Base-by-base conservation (phyloP, 345 rosid species). In the Salix viminalis region DNA sequence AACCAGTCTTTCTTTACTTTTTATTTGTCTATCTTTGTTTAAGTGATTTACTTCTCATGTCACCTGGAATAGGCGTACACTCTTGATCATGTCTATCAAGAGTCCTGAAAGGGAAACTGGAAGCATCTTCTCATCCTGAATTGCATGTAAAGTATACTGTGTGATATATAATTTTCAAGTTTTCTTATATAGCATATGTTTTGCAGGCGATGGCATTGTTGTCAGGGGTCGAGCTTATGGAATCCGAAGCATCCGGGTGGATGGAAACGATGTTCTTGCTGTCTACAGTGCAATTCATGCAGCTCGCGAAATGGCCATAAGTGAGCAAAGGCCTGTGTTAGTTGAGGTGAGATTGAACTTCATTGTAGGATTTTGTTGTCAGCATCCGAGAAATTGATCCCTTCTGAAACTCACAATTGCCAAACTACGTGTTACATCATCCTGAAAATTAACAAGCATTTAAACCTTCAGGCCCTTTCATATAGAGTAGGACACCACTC, bases 261-360 rank as follows among this genome's bases (percentile, higher is more conserved):
- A 95, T 83, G 99, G 97, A 58, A 93, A 93, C 58, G 97, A 95
- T 76, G 94, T 89, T 56, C 95, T 95, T 77, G 99, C 99, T 60
- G 80, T 95, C 77, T 91, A 91, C 80, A 89, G 87, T 80, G 91
- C 93, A 12, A 93, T 92, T 69, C 88, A 75, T 44, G 65, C 90
- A 64, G 99, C 97, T 48, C 94, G 99, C 1, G 79, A 89, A 67
- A 89, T 91, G 94, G 94, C 94, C 50, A 74, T 92, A 69, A 74
- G 42, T 36, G 91, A 91, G 84, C 88, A 85, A 15, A 90, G 89
- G 76, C 99, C 99, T 64, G 81, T 95, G 72, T 79, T 94, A 81
- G 87, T 95, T 24, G 97, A 95, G 91, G 98, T 94, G 61, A 67
- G 21, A 9, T 39, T 6, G 7, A 48, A 21, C 14, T 30, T 0